Conservation (phyloP, 2,329 filamentous ascomycete species). For the Tolypocladium inflatum region DNA sequence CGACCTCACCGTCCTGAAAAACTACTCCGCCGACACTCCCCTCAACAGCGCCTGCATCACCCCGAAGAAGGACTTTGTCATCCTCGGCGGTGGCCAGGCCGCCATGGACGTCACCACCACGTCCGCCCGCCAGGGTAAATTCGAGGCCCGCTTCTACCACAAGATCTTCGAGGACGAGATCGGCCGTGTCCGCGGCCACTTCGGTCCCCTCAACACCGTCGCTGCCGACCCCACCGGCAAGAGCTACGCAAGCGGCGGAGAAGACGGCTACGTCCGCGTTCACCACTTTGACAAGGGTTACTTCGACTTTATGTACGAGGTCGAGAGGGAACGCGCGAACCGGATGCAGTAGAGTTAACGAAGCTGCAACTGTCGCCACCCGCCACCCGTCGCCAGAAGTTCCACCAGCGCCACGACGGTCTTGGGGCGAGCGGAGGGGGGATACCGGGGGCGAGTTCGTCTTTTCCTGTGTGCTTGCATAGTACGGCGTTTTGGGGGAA, state of each 20-base stretch:
- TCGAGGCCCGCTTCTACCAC: slow-evolving; percentile 99
- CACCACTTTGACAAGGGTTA: slow-evolving; percentile 98
- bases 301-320: slow-evolving; percentile 98
- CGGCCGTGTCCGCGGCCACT: slow-evolving; percentile 91
- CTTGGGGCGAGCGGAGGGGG: background rate
- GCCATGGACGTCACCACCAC: slow-evolving; percentile 99
- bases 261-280: slow-evolving; percentile 96
- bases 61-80: slow-evolving; percentile 93
- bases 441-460: slow-evolving; percentile 4
- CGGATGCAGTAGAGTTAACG: slow-evolving; percentile 22
- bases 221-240: slow-evolving; percentile 86
- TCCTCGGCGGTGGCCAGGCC: slow-evolving; percentile 94
- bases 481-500: slow-evolving; percentile 29
- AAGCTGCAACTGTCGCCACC: background rate
- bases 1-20: slow-evolving; percentile 88
- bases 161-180: slow-evolving; percentile 99
- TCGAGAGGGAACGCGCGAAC: slow-evolving; percentile 72
- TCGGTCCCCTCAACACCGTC: slow-evolving; percentile 94
- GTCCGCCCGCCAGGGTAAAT: slow-evolving; percentile 90
- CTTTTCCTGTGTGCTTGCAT: slow-evolving; percentile 31
- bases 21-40: slow-evolving; percentile 83
- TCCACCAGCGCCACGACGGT: background rate
- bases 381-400: background rate
- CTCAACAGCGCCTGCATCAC: slow-evolving; percentile 94
- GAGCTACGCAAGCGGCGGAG: slow-evolving; percentile 88